Evolutionary conservation across 805 yeast genomes (phyloP).

Genomic region (Metschnikowia noctiluminum): DNA sequence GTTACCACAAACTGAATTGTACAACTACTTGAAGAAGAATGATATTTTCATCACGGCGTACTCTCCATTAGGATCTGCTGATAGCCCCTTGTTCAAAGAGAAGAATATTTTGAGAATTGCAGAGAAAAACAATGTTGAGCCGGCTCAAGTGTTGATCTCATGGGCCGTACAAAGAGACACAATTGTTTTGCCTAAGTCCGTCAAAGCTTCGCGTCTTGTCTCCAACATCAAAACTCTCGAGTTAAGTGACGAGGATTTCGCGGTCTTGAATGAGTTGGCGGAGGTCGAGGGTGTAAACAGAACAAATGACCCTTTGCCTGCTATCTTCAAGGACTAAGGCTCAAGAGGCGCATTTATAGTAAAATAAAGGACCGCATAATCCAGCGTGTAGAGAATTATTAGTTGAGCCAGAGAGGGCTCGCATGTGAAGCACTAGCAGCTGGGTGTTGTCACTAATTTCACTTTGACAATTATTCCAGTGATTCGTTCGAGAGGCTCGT

Average conservation of each 20-base stretch:
- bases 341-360: too few relatives aligned
- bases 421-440: too few relatives aligned
- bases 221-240: slow-evolving; percentile 33
- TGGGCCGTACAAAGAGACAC: slow-evolving; percentile 60
- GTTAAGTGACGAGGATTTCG: slow-evolving; percentile 36
- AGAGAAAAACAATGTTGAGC: slow-evolving; percentile 25
- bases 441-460: too few relatives aligned
- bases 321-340: slow-evolving; percentile 7
- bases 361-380: too few relatives aligned
- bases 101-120: slow-evolving; percentile 27
- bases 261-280: slow-evolving; percentile 30
- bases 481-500: too few relatives aligned
- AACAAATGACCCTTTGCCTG: slow-evolving; percentile 24
- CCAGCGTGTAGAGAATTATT: too few relatives aligned
- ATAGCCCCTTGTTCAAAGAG: slow-evolving; percentile 58
- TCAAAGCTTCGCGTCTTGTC: slow-evolving; percentile 30
- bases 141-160: slow-evolving; percentile 53
- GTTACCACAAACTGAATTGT: slow-evolving; percentile 39
- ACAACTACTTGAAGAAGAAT: slow-evolving; percentile 34
- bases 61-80: slow-evolving; percentile 62
- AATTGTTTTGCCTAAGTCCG: slow-evolving; percentile 37
- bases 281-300: slow-evolving; percentile 31
- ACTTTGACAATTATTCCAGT: too few relatives aligned
- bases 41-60: slow-evolving; percentile 49
- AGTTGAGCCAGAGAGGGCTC: too few relatives aligned